phyloP scores from a whole-genome alignment of 1,139 yeast species.

The Spathaspora jeffriesii region DNA sequence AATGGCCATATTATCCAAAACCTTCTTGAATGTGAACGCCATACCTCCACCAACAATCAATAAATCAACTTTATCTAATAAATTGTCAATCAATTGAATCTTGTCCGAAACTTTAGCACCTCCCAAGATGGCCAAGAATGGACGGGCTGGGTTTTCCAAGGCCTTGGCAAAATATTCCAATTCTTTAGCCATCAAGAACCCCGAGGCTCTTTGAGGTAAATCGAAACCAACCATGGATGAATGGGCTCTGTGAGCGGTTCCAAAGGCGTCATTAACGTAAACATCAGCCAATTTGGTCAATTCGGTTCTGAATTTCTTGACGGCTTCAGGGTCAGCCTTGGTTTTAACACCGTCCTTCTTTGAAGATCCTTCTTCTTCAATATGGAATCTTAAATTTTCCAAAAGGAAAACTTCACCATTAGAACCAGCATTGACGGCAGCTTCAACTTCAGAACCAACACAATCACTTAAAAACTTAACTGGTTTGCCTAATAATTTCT shows the following conservation, averaged over 20 bases:
- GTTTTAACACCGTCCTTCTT: slow-evolving; percentile 82
- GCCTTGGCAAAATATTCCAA: slow-evolving; percentile 96
- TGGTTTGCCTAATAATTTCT: slow-evolving; percentile 62
- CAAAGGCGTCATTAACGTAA: slow-evolving; percentile 96
- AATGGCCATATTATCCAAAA: slow-evolving; percentile 77
- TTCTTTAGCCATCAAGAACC: slow-evolving; percentile 97
- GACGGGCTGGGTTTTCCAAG: slow-evolving; percentile 94
- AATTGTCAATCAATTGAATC: slow-evolving; percentile 96
- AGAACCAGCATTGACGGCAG: slow-evolving; percentile 66
- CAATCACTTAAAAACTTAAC: slow-evolving; percentile 83
- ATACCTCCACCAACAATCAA: slow-evolving; percentile 98
- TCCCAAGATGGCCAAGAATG: slow-evolving; percentile 96
- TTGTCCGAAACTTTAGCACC: slow-evolving; percentile 99
- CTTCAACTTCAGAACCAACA: slow-evolving; percentile 86
- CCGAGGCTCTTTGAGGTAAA: slow-evolving; percentile 92
- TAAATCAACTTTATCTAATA: slow-evolving; percentile 90
- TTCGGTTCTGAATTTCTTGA: slow-evolving; percentile 80
- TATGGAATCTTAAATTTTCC: slow-evolving; percentile 97
- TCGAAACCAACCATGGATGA: slow-evolving; percentile 97
- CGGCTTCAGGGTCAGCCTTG: slow-evolving; percentile 84
- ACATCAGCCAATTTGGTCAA: slow-evolving; percentile 92
- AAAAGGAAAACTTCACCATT: slow-evolving; percentile 78
- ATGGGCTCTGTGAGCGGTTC: slow-evolving; percentile 99
- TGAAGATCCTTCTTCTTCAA: slow-evolving; percentile 87
- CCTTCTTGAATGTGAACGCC: slow-evolving; percentile 98